Evolutionary conservation across 495 filamentous ascomycete species (phyloP).

Genomic region (Penicillium pancosmium): DNA sequence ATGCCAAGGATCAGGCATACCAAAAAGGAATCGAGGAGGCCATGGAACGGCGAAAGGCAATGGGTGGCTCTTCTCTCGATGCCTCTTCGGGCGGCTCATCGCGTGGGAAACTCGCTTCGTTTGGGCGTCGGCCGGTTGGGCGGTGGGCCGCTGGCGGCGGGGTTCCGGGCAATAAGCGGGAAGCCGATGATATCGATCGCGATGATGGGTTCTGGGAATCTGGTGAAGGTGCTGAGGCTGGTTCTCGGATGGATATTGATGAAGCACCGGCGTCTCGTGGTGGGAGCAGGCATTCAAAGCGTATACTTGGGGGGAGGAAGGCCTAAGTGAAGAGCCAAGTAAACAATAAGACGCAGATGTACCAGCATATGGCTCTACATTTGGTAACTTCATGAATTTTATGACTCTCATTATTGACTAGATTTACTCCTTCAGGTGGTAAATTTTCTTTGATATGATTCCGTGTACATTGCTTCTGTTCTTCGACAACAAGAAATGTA

Average conservation of each 20-base stretch:
- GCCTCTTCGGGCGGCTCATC: conserved; percentile 5
- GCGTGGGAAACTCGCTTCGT: conserved; percentile 5
- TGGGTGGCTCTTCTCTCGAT: conserved; percentile 12
- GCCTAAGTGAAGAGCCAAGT: conserved; percentile 21
- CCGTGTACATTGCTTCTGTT: not conserved
- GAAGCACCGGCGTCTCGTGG: conserved; percentile 38
- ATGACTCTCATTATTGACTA: not conserved
- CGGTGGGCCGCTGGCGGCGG: conserved; percentile 32
- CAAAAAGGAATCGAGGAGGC: conserved; percentile 51
- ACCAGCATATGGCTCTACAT: not conserved
- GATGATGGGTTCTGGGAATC: conserved; percentile 49
- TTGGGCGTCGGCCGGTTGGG: conserved; percentile 1
- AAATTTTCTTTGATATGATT: not conserved
- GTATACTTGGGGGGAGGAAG: conserved; percentile 47
- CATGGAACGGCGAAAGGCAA: conserved; percentile 25
- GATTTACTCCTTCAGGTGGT: not conserved
- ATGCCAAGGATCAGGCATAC: conserved; percentile 50
- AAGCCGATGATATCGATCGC: conserved; percentile 47
- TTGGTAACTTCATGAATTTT: conserved; percentile 3
- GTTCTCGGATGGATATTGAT: conserved; percentile 52
- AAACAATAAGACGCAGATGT: conserved; percentile 1
- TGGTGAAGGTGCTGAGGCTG: conserved; percentile 52
- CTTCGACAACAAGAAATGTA: conserved; percentile 8
- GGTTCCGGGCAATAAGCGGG: conserved; percentile 44
- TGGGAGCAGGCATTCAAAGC: conserved; percentile 38